Evolutionary conservation across 768 basidiomycete species (phyloP), one percentile per base, ranked within the genome.

Genomic region (Ramaria rubella): DNA sequence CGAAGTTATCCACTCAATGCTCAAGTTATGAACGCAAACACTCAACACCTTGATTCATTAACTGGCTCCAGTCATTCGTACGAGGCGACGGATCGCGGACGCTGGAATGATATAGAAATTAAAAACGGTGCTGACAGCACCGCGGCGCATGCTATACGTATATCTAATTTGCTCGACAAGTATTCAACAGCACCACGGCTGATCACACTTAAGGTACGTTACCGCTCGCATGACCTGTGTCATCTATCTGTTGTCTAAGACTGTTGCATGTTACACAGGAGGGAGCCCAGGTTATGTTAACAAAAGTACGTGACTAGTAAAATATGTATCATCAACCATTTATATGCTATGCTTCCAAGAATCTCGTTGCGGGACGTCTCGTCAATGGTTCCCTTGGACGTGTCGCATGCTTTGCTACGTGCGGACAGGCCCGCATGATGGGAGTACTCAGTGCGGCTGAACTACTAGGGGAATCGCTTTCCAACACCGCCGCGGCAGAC

Each of bases 201-300:
- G 7, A 70, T 87, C 26, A 68, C 69, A 5, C 68, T 88, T 19
- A 86, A 77, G 63, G 77, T 77, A 58, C 56, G 55, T 38, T 85
- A 85, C 70, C 82, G 15, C 8, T 9, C 12, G n/a, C n/a, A n/a
- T n/a, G n/a, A n/a, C n/a, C n/a, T n/a, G n/a, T n/a, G n/a, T n/a
- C n/a, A n/a, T 27, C 80, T 34, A 34, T 62, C 59, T n/a, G 5
- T 15, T n/a, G 26, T 26, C 12, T 15, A 49, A 54, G 8, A 50
- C 34, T 45, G 29, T 9, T 46, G 40, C 23, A 36, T 65, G 51
- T 38, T 38, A 11, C 36, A 11, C 55, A 90, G 80, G 73, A 85
- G 49, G 85, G 85, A 12, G 88, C 90, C 2, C 93, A 95, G 66
- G 93, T 95, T 3, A 90, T 90, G 89, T 67, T 88, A 2, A 76